These are phyloP conservation scores for Fraxinus sp. DNA, from an alignment of 305 asterid species.

Conservation along the genomic window DNA sequence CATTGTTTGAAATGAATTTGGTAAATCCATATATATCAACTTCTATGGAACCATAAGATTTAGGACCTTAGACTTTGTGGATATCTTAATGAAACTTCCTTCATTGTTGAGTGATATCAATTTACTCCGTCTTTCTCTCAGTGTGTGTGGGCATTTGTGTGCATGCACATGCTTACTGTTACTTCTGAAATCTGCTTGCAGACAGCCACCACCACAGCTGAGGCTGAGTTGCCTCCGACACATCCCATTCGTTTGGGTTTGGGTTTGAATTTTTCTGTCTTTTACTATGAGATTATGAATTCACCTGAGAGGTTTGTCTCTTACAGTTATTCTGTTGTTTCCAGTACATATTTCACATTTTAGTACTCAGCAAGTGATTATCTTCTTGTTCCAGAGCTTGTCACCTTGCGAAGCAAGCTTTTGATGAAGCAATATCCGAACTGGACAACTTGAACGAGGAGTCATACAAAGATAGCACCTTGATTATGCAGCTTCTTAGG, in stretches of 20 bases:
- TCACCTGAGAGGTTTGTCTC: constrained; percentile 76
- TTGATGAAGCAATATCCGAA: constrained; percentile 91
- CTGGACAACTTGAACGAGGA: constrained; percentile 78
- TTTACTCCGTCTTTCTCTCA: neutral
- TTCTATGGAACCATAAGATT: neutral
- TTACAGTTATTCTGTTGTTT: constrained; percentile 15
- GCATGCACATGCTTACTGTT: constrained; percentile 17
- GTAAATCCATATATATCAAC: neutral
- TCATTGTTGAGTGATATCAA: neutral
- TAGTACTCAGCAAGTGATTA: constrained; percentile 15
- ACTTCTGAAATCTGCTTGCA: constrained; percentile 31
- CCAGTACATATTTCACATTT: neutral
- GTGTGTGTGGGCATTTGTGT: constrained; percentile 10
- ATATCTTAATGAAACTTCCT: neutral
- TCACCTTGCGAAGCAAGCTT: constrained; percentile 93
- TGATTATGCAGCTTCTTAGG: constrained; percentile 88
- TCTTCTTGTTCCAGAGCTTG: constrained; percentile 60
- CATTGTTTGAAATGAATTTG: neutral
- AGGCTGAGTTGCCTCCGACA: constrained; percentile 77
- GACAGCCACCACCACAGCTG: constrained; percentile 69
- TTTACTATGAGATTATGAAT: constrained; percentile 82
- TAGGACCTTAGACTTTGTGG: constrained; percentile 2
- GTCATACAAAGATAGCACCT: constrained; percentile 87
- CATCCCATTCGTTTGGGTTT: constrained; percentile 91
- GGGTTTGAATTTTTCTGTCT: constrained; percentile 92